phyloP scores from a whole-genome alignment of 2,329 filamentous ascomycete genomes.

The Penicillium janthinellum region DNA sequence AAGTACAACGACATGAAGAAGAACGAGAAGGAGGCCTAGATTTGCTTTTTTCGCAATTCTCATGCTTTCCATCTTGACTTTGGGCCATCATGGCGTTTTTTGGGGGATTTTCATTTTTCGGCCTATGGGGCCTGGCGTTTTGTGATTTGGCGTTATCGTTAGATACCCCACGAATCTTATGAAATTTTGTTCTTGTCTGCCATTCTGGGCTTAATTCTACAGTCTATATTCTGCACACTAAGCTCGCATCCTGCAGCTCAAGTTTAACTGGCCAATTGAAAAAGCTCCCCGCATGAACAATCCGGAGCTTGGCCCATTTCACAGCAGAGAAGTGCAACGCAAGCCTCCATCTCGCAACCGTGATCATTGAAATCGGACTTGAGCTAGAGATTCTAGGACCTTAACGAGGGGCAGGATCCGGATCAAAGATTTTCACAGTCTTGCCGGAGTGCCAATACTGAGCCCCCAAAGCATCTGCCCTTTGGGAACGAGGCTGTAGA shows the following conservation, averaged over 20 bases:
- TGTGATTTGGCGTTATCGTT: slow-evolving; percentile 5
- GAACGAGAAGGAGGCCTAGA: not conserved
- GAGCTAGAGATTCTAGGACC: too few species aligned
- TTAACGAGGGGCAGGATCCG: too few species aligned
- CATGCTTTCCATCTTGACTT: not conserved
- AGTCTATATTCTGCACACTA: too few species aligned
- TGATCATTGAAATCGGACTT: too few species aligned
- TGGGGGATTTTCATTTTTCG: not conserved
- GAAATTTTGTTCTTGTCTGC: not conserved
- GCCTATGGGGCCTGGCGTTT: not conserved
- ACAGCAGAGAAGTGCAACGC: not conserved
- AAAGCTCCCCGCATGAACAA: not conserved
- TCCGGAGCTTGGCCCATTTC: not conserved
- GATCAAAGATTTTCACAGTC: too few species aligned
- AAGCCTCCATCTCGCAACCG: too few species aligned
- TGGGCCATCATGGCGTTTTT: not conserved
- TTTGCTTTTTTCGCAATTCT: not conserved
- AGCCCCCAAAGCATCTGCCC: too few species aligned
- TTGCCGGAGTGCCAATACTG: too few species aligned
- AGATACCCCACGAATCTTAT: not conserved
- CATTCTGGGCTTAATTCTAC: not conserved
- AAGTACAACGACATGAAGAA: not conserved
- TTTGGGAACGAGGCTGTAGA: too few species aligned
- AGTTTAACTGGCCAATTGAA: not conserved
- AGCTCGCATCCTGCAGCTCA: not conserved